These are phyloP conservation scores for Saccharomycopsis selenospora DNA, from an alignment of 805 yeast species.

Conservation along the genomic window DNA sequence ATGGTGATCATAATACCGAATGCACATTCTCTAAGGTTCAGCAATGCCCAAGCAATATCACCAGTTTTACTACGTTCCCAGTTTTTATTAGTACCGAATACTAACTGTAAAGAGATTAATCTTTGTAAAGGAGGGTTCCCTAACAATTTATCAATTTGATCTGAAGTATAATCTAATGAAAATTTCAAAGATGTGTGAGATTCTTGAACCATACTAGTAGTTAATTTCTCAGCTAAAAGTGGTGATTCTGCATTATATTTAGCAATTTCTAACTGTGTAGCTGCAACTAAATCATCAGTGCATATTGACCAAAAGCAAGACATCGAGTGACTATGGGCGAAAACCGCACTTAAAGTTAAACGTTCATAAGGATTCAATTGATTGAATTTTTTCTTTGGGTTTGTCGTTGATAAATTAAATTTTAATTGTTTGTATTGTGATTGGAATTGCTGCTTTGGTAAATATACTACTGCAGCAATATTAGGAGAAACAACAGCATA, in stretches of 20 bases:
- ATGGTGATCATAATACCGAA: slow-evolving; percentile 19
- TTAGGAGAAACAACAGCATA: slow-evolving; percentile 15
- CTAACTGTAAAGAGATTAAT: slow-evolving; percentile 59
- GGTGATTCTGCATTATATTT: slow-evolving; percentile 24
- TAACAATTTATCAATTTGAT: slow-evolving; percentile 66
- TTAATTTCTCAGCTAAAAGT: slow-evolving; percentile 28
- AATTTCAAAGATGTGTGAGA: slow-evolving; percentile 71
- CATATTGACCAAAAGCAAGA: slow-evolving; percentile 62
- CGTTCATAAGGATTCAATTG: slow-evolving; percentile 14
- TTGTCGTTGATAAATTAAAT: not conserved
- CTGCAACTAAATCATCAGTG: slow-evolving; percentile 61
- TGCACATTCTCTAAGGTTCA: slow-evolving; percentile 16
- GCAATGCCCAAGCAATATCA: slow-evolving; percentile 18
- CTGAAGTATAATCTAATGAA: slow-evolving; percentile 61
- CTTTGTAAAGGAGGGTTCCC: slow-evolving; percentile 75
- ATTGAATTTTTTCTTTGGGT: slow-evolving; percentile 5
- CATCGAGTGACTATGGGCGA: slow-evolving; percentile 61
- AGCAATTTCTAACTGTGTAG: slow-evolving; percentile 43
- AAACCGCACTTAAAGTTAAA: slow-evolving; percentile 41
- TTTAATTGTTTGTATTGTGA: slow-evolving; percentile 22
- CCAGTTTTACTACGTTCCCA: slow-evolving; percentile 15
- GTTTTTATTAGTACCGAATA: slow-evolving; percentile 41
- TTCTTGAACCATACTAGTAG: slow-evolving; percentile 47
- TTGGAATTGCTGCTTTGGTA: slow-evolving; percentile 31
- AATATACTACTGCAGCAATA: slow-evolving; percentile 29